Percentiles rank a stretch among this genome's conserved stretches.
Evolutionary conservation across 257 asterid species (phyloP).

Genomic region (Penstemon eatonii): DNA sequence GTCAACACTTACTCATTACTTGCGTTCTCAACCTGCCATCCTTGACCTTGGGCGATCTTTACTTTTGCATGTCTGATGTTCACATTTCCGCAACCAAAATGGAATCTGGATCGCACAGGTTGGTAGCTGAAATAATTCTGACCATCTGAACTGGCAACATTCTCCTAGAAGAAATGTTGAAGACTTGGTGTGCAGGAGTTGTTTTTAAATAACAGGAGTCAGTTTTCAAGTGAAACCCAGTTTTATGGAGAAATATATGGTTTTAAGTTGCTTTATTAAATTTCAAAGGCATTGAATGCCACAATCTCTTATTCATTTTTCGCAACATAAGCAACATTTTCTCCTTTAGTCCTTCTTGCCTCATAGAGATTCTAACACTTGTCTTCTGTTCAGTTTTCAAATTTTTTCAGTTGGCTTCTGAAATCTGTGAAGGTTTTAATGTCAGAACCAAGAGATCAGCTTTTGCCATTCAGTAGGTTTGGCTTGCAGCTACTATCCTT

Average conservation of each 20-base stretch:
- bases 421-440: constrained; percentile 83
- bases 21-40: background rate
- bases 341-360: constrained; percentile 17
- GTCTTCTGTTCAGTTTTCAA: constrained; percentile 71
- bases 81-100: constrained; percentile 1
- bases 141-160: constrained; percentile 5
- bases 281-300: constrained; percentile 22
- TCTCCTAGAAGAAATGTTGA: constrained; percentile 5
- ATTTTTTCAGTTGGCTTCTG: constrained; percentile 97
- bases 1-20: background rate
- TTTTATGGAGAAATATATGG: constrained; percentile 5
- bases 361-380: constrained; percentile 33
- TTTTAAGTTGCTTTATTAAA: constrained; percentile 16
- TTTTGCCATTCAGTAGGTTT: constrained; percentile 89
- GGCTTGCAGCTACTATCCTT: constrained; percentile 29
- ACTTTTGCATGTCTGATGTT: background rate
- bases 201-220: background rate
- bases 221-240: background rate
- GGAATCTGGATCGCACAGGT: constrained; percentile 1
- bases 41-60: constrained; percentile 11
- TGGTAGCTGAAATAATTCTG: background rate
- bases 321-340: constrained; percentile 23
- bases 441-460: constrained; percentile 96
- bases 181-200: background rate
- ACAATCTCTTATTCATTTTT: constrained; percentile 11